Evolutionary conservation across 495 filamentous ascomycete genomes (phyloP).

Genomic region (Neurospora sublineolata): DNA sequence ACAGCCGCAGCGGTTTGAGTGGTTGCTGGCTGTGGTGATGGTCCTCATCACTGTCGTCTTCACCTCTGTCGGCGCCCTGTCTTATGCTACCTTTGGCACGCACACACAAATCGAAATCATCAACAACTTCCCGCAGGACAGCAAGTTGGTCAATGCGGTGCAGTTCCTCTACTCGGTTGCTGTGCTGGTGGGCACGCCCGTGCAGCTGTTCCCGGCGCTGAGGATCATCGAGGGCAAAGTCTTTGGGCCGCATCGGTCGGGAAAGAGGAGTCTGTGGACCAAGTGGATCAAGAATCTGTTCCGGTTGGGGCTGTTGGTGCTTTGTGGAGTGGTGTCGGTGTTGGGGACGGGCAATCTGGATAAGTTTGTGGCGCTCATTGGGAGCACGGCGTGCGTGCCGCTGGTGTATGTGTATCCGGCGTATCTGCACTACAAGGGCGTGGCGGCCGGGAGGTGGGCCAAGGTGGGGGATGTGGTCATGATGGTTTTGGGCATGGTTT

Average conservation of each 20-base stretch:
- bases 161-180: conserved; percentile 57
- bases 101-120: conserved; percentile 50
- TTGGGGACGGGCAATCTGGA: conserved; percentile 49
- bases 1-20: conserved; percentile 45
- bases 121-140: conserved; percentile 51
- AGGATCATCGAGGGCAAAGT: conserved; percentile 47
- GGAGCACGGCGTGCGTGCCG: conserved; percentile 59
- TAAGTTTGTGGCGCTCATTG: conserved; percentile 53
- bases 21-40: conserved; percentile 48
- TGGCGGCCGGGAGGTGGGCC: conserved; percentile 36
- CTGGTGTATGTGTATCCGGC: conserved; percentile 92
- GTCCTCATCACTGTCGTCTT: conserved; percentile 51
- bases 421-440: conserved; percentile 47
- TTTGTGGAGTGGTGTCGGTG: conserved; percentile 41
- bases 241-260: conserved; percentile 41
- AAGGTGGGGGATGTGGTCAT: conserved; percentile 43
- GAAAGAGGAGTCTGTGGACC: conserved; percentile 38
- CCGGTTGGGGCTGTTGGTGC: conserved; percentile 33
- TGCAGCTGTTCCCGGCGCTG: conserved; percentile 54
- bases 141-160: conserved; percentile 51
- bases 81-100: conserved; percentile 52
- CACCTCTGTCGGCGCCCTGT: conserved; percentile 50
- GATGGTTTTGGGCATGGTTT: conserved; percentile 43
- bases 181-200: conserved; percentile 48
- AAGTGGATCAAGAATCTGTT: conserved; percentile 61